A percentile compares a stretch with the other conserved stretches of the same genome.
Evolutionary conservation across 139 green algal species (phyloP).

Genomic region (Haematococcus lacustris): DNA sequence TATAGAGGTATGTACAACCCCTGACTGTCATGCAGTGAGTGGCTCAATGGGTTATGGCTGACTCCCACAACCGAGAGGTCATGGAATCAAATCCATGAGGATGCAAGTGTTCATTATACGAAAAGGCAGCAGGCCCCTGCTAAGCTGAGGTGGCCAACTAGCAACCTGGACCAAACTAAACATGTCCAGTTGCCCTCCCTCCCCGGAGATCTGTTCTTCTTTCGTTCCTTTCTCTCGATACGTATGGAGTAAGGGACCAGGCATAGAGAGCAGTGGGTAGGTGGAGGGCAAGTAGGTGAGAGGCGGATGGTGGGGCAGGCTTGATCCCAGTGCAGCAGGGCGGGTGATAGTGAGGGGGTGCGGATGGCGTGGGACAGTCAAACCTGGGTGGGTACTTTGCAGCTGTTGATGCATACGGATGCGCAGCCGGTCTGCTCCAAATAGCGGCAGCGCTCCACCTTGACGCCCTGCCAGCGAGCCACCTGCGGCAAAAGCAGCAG

Average conservation of each 20-base stretch:
- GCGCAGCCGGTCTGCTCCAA: conserved; percentile 79
- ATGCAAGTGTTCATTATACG: too few relatives aligned
- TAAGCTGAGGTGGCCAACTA: too few relatives aligned
- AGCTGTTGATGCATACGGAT: conserved; percentile 82
- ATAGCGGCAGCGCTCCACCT: conserved; percentile 81
- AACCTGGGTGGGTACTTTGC: conserved; percentile 81
- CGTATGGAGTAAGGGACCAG: neutral
- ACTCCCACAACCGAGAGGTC: too few relatives aligned
- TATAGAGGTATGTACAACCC: too few relatives aligned
- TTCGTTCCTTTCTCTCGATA: neutral
- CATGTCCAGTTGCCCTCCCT: too few relatives aligned
- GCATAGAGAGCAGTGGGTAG: neutral
- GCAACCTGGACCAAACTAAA: neutral
- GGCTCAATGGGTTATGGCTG: too few relatives aligned
- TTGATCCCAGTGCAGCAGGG: neutral
- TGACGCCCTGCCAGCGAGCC: conserved; percentile 51
- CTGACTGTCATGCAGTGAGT: too few relatives aligned
- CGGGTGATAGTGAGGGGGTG: neutral
- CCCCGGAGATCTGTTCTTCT: too few relatives aligned
- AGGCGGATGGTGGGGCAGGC: neutral
- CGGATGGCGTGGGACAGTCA: neutral
- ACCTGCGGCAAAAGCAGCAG: neutral
- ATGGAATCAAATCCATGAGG: too few relatives aligned
- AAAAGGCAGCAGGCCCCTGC: conserved; percentile 70
- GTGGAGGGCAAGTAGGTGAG: neutral